These are phyloP conservation scores for Crucihimalaya himalaica DNA, from an alignment of 345 rosid species.

Conservation along the genomic window DNA sequence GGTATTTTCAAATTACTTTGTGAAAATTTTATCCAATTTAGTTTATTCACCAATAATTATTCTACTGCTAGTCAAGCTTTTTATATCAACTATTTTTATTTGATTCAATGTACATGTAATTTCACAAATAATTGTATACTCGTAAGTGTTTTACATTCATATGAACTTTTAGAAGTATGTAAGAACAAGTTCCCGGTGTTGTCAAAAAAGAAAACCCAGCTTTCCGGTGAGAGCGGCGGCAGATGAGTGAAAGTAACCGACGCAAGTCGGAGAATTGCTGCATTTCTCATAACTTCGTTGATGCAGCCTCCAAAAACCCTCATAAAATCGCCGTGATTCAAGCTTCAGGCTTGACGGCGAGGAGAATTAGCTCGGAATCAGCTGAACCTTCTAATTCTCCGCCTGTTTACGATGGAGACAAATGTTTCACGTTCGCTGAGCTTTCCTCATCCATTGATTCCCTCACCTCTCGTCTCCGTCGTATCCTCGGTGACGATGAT, in stretches of 20 bases:
- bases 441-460: conserved; percentile 55
- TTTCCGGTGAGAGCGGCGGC: background rate
- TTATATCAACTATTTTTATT: too few relatives aligned
- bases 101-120: too few relatives aligned
- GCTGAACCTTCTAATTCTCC: conserved; percentile 32
- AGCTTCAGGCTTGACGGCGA: conserved; percentile 36
- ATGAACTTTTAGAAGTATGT: too few relatives aligned
- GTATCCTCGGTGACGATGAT: conserved; percentile 47
- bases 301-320: conserved; percentile 54
- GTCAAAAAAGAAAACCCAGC: background rate
- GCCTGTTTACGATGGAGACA: conserved; percentile 63
- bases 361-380: conserved; percentile 23
- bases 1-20: too few relatives aligned
- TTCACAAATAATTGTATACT: too few relatives aligned
- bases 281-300: conserved; percentile 60
- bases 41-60: too few relatives aligned
- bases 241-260: conserved; percentile 6
- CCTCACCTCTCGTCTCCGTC: conserved; percentile 57
- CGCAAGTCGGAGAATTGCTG: conserved; percentile 50
- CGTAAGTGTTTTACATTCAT: too few relatives aligned
- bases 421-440: conserved; percentile 58
- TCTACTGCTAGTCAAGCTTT: too few relatives aligned
- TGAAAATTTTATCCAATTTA: too few relatives aligned
- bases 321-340: conserved; percentile 61
- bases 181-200: too few relatives aligned